Base-by-base conservation (phyloP, 2,329 filamentous ascomycete genomes). In the Hymenoscyphus infarciens region DNA sequence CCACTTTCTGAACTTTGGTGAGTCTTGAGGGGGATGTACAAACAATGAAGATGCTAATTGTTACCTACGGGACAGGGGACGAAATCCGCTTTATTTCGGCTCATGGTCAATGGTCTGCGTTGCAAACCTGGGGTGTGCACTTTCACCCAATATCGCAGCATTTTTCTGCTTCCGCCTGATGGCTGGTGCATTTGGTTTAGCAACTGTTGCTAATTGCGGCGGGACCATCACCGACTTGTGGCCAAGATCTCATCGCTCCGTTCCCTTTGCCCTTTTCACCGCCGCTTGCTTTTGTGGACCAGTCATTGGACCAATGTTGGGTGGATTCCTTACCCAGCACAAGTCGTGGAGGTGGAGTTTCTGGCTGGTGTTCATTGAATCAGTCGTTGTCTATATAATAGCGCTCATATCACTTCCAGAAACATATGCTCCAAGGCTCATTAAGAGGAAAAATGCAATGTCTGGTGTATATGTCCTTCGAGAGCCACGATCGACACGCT, bases 211-310 rank as follows among this genome's bases (percentile, higher is more conserved):
- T 19, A 45, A 45, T 10, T 19, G 16, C 10, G 39, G 39, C 16
- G 39, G 39, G 5, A 22, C 39, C 19, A n/a, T 45, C 5, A 22
- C 39, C 16, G 39, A 45, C 19, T 3, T 45, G 16, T 45, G 39
- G 39, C 39, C 39, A 11, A n/a, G 19, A 19, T 19, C 16, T 22
- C 39, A 45, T n/a, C 39, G 39, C 6, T 45, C 39, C 10, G 39
- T 45, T 7, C 39, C 39, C 16, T 45, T 45, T n/a, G 91, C 91
- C 0, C 91, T 91, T 0, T 95, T 95, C 73, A 82, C 39, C 16
- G 19, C 39, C 39, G 39, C 16, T 19, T n/a, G 39, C 16, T 45
- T 22, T 83, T 22, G 16, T 66, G 80, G 91, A 69, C 81, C 86
- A 0, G 80, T 78, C 13, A 67, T 85, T 1, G 85, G 85, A 0